phyloP scores from a whole-genome alignment of 257 asterid genomes.

The Scutellaria minor region DNA sequence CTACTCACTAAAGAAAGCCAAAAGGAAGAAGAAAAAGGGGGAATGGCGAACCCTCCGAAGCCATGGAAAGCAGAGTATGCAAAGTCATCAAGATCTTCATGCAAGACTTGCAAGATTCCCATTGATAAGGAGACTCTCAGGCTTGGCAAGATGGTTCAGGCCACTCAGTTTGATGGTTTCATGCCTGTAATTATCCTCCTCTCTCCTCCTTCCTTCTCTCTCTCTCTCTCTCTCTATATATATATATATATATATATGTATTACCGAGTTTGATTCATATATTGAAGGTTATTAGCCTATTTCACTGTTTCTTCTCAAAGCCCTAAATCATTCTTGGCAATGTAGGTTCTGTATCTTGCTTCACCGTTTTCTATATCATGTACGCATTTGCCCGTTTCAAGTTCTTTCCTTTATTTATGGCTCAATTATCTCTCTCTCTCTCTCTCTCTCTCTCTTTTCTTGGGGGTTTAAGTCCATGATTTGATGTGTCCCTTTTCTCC shows the following conservation, averaged over 20 bases:
- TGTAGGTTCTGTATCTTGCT: slow-evolving; percentile 32
- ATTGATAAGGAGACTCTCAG: slow-evolving; percentile 76
- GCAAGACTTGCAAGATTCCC: slow-evolving; percentile 77
- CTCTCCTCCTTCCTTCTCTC: background rate
- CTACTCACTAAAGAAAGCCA: background rate
- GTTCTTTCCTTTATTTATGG: background rate
- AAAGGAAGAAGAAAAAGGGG: slow-evolving; percentile 6
- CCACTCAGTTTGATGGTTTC: slow-evolving; percentile 86
- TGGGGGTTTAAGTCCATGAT: background rate
- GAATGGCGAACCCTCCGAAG: slow-evolving; percentile 88
- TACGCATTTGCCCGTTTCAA: slow-evolving; percentile 4
- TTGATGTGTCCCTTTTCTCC: background rate
- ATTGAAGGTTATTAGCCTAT: background rate
- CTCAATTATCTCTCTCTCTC: background rate
- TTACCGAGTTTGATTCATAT: background rate
- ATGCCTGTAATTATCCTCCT: slow-evolving; percentile 65
- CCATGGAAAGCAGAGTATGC: slow-evolving; percentile 97
- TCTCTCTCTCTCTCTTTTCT: background rate
- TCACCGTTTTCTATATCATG: background rate
- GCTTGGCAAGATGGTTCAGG: slow-evolving; percentile 95
- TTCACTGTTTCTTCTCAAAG: slow-evolving; percentile 19
- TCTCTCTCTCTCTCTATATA: background rate
- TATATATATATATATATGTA: no score
- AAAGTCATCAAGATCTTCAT: slow-evolving; percentile 85
- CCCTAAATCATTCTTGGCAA: slow-evolving; percentile 29